phyloP scores from a whole-genome alignment of 23 red algal species.

The Gracilaria domingensis region DNA sequence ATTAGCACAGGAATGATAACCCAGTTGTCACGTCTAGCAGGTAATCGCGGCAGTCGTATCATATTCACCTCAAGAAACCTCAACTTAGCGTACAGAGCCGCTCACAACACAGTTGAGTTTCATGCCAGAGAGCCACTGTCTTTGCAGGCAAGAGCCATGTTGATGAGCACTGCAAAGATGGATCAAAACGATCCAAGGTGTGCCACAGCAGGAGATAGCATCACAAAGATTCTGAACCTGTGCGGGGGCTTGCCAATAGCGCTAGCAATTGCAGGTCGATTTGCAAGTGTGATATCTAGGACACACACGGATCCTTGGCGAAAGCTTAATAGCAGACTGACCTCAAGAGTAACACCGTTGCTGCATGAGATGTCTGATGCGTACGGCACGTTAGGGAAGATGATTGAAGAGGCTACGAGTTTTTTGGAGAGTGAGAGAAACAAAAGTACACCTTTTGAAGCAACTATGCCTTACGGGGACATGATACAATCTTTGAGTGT shows the following conservation, averaged over 20 bases:
- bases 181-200: background rate
- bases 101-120: conserved; percentile 6
- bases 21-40: background rate
- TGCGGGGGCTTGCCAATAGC: conserved; percentile 2
- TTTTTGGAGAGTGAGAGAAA: background rate
- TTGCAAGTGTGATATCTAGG: background rate
- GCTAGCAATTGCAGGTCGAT: background rate
- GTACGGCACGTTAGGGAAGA: background rate
- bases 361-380: background rate
- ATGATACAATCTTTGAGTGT: background rate
- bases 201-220: background rate
- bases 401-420: background rate
- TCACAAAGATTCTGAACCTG: background rate
- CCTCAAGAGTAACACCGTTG: background rate
- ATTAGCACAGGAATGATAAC: background rate
- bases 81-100: background rate
- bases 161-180: conserved; percentile 6
- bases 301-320: background rate
- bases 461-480: background rate
- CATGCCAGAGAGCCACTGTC: background rate
- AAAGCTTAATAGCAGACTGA: background rate
- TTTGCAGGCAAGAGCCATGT: background rate
- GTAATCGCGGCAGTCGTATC: background rate
- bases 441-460: background rate
- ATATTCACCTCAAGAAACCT: conserved; percentile 2